Evolutionary conservation across 108 stramenopile species (phyloP).

Genomic region (Cyclotella cryptica): DNA sequence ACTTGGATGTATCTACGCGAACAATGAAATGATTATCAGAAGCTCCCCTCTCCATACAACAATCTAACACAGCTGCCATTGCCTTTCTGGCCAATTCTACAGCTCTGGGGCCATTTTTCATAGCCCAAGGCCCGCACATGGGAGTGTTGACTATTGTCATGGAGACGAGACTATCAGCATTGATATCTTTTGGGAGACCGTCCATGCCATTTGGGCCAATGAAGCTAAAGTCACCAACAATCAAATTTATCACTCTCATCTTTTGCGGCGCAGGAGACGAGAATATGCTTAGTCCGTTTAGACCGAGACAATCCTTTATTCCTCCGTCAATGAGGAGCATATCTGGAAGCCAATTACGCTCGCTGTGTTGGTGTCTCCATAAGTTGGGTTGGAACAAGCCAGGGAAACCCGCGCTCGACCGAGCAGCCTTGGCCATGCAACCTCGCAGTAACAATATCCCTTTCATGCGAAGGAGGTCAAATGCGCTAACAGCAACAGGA

Average conservation of each 20-base stretch:
- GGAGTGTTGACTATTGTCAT: slow-evolving; percentile 71
- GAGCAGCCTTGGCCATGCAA: slow-evolving; percentile 80
- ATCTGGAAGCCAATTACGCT: slow-evolving; percentile 30
- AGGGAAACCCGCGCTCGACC: slow-evolving; percentile 83
- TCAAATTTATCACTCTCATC: slow-evolving; percentile 72
- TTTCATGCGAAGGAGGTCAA: slow-evolving; percentile 61
- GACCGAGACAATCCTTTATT: slow-evolving; percentile 63
- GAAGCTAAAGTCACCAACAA: slow-evolving; percentile 65
- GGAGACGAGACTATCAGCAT: slow-evolving; percentile 58
- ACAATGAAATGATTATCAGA: slow-evolving; percentile 66
- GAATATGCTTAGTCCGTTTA: slow-evolving; percentile 53
- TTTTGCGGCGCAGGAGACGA: slow-evolving; percentile 2
- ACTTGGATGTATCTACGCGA: slow-evolving; percentile 67
- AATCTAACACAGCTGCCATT: slow-evolving; percentile 61
- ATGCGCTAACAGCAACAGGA: slow-evolving; percentile 78
- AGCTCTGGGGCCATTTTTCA: slow-evolving; percentile 75
- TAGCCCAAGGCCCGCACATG: slow-evolving; percentile 76
- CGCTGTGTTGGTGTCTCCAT: too few relatives aligned
- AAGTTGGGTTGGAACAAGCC: slow-evolving; percentile 77
- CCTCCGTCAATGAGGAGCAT: slow-evolving; percentile 75
- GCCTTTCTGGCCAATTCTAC: slow-evolving; percentile 67
- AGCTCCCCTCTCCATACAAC: slow-evolving; percentile 61
- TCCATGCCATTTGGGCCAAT: slow-evolving; percentile 45
- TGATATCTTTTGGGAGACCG: slow-evolving; percentile 49
- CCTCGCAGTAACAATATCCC: slow-evolving; percentile 58